A percentile compares a stretch with the other conserved stretches of the same genome.
Conservation (phyloP, 1,284 basidiomycete species). For the Ustilago curta region DNA sequence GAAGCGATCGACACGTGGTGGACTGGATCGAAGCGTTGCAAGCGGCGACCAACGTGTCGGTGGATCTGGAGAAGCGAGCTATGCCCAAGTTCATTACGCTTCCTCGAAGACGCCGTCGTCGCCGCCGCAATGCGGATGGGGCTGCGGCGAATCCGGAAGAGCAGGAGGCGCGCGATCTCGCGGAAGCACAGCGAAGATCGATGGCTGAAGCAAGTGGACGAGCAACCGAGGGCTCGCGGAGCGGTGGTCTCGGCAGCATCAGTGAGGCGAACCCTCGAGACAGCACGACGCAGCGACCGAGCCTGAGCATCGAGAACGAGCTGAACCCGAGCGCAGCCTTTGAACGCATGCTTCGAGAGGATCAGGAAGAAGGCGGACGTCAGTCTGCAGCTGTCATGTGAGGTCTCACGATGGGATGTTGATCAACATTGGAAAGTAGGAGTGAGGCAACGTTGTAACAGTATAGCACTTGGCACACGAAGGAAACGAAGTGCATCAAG, state of each 20-base stretch:
- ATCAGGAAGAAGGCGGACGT: constrained; percentile 38
- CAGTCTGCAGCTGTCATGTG: constrained; percentile 39
- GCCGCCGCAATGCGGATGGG: constrained; percentile 51
- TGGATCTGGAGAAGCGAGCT: constrained; percentile 88
- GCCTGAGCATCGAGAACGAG: constrained; percentile 45
- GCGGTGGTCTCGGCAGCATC: not conserved
- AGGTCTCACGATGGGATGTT: not conserved
- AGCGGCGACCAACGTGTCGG: constrained; percentile 89
- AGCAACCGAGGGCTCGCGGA: not conserved
- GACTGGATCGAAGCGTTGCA: constrained; percentile 98
- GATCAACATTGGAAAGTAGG: not conserved
- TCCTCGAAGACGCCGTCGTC: constrained; percentile 61
- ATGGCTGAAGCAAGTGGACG: constrained; percentile 47
- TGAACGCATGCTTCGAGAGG: constrained; percentile 62
- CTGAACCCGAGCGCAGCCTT: constrained; percentile 56
- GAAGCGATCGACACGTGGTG: constrained; percentile 85
- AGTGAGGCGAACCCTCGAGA: constrained; percentile 18
- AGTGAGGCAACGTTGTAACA: too few relatives aligned
- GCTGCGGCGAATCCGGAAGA: constrained; percentile 35
- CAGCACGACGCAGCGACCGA: constrained; percentile 34
- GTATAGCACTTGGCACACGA: too few relatives aligned
- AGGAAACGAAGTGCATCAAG: too few relatives aligned
- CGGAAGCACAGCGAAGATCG: constrained; percentile 62
- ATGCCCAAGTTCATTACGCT: constrained; percentile 69
- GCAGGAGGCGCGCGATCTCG: constrained; percentile 58